These are phyloP conservation scores for Pseudogymnoascus sp. DNA, from an alignment of 2,329 filamentous ascomycete species.

Conservation along the genomic window DNA sequence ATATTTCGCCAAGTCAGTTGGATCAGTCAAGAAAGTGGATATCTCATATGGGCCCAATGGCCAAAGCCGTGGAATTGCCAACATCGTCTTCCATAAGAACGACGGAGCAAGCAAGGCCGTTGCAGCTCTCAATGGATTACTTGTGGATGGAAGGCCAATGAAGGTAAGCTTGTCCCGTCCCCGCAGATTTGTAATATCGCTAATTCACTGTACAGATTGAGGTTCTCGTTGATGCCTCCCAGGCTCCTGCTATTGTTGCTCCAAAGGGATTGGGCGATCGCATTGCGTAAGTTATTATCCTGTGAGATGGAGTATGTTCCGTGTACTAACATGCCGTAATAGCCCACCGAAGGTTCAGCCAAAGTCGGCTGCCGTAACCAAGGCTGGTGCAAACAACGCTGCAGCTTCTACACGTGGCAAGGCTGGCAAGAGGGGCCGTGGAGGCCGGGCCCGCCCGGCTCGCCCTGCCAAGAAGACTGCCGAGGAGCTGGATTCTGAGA, in stretches of 20 bases:
- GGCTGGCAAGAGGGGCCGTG: constrained; percentile 43
- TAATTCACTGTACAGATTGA: constrained; percentile 58
- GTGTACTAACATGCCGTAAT: constrained; percentile 24
- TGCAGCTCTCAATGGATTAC: constrained; percentile 74
- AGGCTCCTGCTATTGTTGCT: constrained; percentile 58
- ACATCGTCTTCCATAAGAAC: constrained; percentile 74
- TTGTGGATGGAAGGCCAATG: constrained; percentile 84
- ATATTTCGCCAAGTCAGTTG: constrained; percentile 85
- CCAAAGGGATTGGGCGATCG: constrained; percentile 78
- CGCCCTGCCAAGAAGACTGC: constrained; percentile 78
- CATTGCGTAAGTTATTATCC: constrained; percentile 54
- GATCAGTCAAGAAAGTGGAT: constrained; percentile 83
- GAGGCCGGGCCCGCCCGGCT: constrained; percentile 45
- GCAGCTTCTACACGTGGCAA: constrained; percentile 29
- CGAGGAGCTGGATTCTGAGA: constrained; percentile 94
- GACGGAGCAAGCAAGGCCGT: constrained; percentile 82
- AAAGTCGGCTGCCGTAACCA: constrained; percentile 72
- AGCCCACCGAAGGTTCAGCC: constrained; percentile 64
- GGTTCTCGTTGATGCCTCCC: constrained; percentile 73
- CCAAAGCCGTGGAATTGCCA: constrained; percentile 84
- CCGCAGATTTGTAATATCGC: constrained; percentile 8
- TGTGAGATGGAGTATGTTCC: background rate
- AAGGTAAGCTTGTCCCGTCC: constrained; percentile 55
- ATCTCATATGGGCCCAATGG: constrained; percentile 91
- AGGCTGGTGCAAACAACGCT: constrained; percentile 57